Conservation (phyloP, 2,329 filamentous ascomycete genomes). For the Curvularia hawaiiensis region DNA sequence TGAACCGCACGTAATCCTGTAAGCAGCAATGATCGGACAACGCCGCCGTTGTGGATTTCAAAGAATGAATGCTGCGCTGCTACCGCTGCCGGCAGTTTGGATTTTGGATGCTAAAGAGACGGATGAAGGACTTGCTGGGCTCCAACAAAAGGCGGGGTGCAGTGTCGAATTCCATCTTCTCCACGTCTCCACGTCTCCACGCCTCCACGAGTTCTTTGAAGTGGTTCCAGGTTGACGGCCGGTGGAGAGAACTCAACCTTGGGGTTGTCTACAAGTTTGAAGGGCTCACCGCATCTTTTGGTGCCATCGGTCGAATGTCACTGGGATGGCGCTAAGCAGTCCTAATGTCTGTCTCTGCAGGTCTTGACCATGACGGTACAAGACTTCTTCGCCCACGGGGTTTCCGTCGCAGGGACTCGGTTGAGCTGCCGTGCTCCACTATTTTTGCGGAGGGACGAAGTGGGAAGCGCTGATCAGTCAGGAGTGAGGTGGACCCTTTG, state of each 20-base stretch:
- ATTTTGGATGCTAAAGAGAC: slow-evolving; percentile 9
- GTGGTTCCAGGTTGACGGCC: slow-evolving; percentile 1
- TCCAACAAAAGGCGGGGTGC: slow-evolving; percentile 3
- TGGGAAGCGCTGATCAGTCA: slow-evolving; percentile 8
- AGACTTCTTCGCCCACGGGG: slow-evolving; percentile 15
- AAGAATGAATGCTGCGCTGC: not conserved
- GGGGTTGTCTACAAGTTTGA: not conserved
- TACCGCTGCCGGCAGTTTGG: slow-evolving; percentile 5
- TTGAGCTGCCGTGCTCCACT: slow-evolving; percentile 24
- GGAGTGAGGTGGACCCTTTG: slow-evolving; percentile 17
- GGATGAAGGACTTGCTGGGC: slow-evolving; percentile 2
- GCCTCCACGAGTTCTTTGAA: slow-evolving; percentile 14
- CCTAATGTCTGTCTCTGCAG: slow-evolving; percentile 3
- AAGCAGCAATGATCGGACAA: slow-evolving; percentile 12
- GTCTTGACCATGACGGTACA: slow-evolving; percentile 2
- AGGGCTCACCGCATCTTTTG: slow-evolving; percentile 6
- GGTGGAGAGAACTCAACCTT: not conserved
- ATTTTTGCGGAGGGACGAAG: slow-evolving; percentile 19
- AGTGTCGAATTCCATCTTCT: slow-evolving; percentile 6
- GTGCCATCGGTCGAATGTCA: not conserved
- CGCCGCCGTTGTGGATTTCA: not conserved
- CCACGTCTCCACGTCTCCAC: slow-evolving; percentile 15
- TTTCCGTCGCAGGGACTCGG: slow-evolving; percentile 15
- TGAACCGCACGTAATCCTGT: slow-evolving; percentile 6
- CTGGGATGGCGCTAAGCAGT: slow-evolving; percentile 8